Percentiles rank a stretch among this genome's conserved stretches.
These are phyloP conservation scores for Zoysia pacifica DNA, from an alignment of 176 grass and related monocot genomes.

Conservation along the genomic window DNA sequence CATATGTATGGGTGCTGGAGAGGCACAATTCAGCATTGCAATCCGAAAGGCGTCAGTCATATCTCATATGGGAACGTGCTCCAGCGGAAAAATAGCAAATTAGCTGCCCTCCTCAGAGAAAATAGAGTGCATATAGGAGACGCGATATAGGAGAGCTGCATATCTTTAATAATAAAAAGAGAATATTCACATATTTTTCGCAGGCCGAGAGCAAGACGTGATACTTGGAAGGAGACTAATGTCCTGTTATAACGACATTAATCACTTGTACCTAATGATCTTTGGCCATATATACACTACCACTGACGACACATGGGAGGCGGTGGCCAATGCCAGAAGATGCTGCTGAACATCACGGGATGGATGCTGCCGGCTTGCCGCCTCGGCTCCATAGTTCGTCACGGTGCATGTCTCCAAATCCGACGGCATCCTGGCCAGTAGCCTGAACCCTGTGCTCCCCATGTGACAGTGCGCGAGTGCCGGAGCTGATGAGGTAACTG, in stretches of 20 bases:
- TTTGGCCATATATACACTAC: background rate
- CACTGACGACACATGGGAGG: background rate
- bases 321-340: background rate
- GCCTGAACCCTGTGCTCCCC: background rate
- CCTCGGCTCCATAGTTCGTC: background rate
- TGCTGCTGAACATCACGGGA: background rate
- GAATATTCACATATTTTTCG: too few species aligned
- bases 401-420: background rate
- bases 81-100: background rate
- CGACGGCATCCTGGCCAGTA: background rate
- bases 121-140: background rate
- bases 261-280: background rate
- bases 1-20: background rate
- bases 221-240: too few species aligned
- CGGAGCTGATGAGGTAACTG: too few species aligned
- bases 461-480: background rate
- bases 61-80: background rate
- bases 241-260: too few species aligned
- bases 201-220: too few species aligned
- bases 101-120: background rate
- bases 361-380: constrained; percentile 24
- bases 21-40: background rate
- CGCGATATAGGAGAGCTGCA: too few species aligned
- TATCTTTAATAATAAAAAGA: too few species aligned
- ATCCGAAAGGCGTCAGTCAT: background rate